Conservation (phyloP, 208 protist genomes). For the Trichomonas vaginalis region DNA sequence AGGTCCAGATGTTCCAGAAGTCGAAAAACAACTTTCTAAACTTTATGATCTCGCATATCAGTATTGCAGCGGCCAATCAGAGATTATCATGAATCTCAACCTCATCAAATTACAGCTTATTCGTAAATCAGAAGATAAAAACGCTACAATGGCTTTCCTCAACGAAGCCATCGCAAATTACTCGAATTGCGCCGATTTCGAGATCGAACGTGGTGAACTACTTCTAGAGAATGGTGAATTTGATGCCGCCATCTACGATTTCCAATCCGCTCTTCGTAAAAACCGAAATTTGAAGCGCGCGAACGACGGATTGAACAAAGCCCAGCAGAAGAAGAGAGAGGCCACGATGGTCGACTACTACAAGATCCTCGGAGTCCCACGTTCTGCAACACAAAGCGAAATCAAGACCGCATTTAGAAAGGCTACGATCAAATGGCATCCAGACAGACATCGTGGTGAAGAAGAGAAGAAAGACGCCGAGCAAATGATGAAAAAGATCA, state of each 20-base stretch:
- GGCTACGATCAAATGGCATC: conserved; percentile 41
- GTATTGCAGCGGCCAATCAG: not conserved
- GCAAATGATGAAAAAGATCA: not conserved
- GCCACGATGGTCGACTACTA: conserved; percentile 19
- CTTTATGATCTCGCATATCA: too few relatives aligned
- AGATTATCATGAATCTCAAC: not conserved
- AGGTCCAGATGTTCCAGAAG: not conserved
- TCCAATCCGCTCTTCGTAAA: not conserved
- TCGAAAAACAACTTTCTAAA: not conserved
- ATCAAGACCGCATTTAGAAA: conserved; percentile 48
- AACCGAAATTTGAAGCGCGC: not conserved
- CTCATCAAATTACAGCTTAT: not conserved
- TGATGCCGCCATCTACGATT: not conserved
- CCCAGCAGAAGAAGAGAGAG: not conserved
- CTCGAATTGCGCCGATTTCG: not conserved
- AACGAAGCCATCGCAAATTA: not conserved
- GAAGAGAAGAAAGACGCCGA: not conserved
- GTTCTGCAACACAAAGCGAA: conserved; percentile 9
- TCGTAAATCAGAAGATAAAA: not conserved
- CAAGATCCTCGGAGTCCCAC: conserved; percentile 29
- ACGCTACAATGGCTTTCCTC: not conserved
- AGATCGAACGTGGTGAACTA: not conserved
- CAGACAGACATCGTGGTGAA: conserved; percentile 36
- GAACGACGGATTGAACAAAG: not conserved
- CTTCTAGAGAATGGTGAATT: not conserved